Conservation (phyloP, 1,284 basidiomycete species). For the Malassezia sp. region DNA sequence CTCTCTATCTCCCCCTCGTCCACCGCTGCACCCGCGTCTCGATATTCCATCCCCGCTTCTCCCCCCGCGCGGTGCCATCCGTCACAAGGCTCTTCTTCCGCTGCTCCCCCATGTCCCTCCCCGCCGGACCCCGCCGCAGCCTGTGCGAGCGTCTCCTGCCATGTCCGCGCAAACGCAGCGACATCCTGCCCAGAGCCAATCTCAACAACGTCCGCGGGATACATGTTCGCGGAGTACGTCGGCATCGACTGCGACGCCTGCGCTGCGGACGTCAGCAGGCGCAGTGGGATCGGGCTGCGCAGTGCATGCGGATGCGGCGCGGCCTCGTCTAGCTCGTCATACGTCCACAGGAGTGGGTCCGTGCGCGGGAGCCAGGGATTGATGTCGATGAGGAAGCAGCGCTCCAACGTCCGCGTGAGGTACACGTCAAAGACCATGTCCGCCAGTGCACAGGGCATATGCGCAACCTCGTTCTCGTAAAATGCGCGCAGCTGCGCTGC, state of each 20-base stretch:
- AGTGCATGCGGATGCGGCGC: conserved; percentile 45
- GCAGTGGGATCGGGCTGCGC: conserved; percentile 11
- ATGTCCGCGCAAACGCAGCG: conserved; percentile 59
- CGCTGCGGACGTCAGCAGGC: conserved; percentile 17
- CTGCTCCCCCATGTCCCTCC: not conserved
- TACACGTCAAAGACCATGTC: conserved; percentile 68
- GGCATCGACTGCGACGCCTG: conserved; percentile 20
- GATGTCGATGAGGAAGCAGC: conserved; percentile 75
- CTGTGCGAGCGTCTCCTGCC: conserved; percentile 55
- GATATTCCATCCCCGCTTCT: too few species aligned
- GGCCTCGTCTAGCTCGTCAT: conserved; percentile 57
- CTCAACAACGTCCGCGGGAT: conserved; percentile 73
- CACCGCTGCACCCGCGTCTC: too few species aligned
- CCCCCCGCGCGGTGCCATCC: too few species aligned
- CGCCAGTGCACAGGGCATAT: too few species aligned
- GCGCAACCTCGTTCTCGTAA: not conserved
- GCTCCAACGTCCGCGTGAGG: conserved; percentile 63
- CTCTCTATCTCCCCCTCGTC: too few species aligned
- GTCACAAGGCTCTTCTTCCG: not conserved
- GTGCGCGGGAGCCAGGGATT: conserved; percentile 76
- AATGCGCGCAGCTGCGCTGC: conserved; percentile 43
- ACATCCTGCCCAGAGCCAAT: conserved; percentile 64
- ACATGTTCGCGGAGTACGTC: conserved; percentile 74
- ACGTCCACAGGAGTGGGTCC: conserved; percentile 74
- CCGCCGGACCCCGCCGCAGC: conserved; percentile 42